Conservation (phyloP, 257 asterid species). For the Ocimum tenuiflorum region DNA sequence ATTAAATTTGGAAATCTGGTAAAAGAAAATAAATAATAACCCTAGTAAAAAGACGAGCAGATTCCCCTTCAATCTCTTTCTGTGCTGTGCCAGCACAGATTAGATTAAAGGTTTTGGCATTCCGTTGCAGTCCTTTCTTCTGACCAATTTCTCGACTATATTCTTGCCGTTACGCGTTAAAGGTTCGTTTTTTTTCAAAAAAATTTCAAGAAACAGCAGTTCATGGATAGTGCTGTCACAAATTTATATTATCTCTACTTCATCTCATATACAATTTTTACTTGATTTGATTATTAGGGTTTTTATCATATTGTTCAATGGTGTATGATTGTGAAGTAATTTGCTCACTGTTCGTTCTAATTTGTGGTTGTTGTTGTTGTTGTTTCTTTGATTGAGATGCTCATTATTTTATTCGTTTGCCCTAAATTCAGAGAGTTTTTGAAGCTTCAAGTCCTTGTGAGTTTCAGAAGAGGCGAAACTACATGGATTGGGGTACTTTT, state of each 20-base stretch:
- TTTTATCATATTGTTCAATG: background rate
- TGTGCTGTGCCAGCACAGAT: slow-evolving; percentile 4
- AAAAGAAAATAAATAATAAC: slow-evolving; percentile 8
- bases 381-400: background rate
- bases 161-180: background rate
- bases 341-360: background rate
- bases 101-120: background rate
- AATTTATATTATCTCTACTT: background rate
- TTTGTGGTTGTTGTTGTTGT: too few relatives aligned
- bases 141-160: slow-evolving; percentile 1
- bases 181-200: slow-evolving; percentile 1
- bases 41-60: slow-evolving; percentile 14
- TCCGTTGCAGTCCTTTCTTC: background rate
- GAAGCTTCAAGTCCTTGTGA: slow-evolving; percentile 15
- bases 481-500: slow-evolving; percentile 84
- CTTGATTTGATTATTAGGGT: background rate
- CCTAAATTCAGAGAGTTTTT: slow-evolving; percentile 16
- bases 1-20: too few relatives aligned
- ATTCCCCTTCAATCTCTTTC: background rate
- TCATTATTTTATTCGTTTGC: background rate
- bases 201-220: background rate
- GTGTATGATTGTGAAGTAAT: background rate
- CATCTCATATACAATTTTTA: background rate
- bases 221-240: background rate
- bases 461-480: slow-evolving; percentile 19